Evolutionary conservation across 139 green algal species (phyloP).

Genomic region (Nannochloris sp.): DNA sequence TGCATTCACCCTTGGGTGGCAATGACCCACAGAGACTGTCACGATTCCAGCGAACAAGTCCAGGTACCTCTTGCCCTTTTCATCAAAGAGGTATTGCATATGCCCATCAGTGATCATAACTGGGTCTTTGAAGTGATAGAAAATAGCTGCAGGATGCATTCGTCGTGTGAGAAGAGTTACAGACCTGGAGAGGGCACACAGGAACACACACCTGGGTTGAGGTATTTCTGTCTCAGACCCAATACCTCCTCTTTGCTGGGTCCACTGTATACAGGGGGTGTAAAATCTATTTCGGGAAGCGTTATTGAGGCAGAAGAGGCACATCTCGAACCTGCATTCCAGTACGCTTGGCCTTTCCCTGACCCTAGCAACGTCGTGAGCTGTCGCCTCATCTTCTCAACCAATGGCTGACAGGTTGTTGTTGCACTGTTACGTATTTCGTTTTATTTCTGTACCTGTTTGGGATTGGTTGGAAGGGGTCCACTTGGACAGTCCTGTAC

Average conservation of each 20-base stretch:
- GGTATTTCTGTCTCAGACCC: conserved; percentile 54
- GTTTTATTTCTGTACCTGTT: too few species aligned
- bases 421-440: too few species aligned
- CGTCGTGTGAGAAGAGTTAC: background rate
- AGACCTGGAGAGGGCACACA: background rate
- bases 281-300: conserved; percentile 50
- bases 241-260: conserved; percentile 75
- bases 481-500: too few species aligned
- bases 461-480: too few species aligned
- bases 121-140: conserved; percentile 35
- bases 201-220: conserved; percentile 63
- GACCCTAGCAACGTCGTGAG: too few species aligned
- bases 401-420: too few species aligned
- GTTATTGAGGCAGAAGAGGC: background rate
- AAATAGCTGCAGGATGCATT: conserved; percentile 20
- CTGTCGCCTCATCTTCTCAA: background rate
- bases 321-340: too few species aligned
- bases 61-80: conserved; percentile 80
- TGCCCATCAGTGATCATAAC: conserved; percentile 93
- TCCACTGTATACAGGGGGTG: conserved; percentile 65
- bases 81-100: conserved; percentile 97
- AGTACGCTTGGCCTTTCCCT: too few species aligned
- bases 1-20: conserved; percentile 52
- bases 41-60: conserved; percentile 97
- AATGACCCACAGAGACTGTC: conserved; percentile 88